Conservation (phyloP, 371 early-diverging fungal genomes). For the Funneliformis caledonium region DNA sequence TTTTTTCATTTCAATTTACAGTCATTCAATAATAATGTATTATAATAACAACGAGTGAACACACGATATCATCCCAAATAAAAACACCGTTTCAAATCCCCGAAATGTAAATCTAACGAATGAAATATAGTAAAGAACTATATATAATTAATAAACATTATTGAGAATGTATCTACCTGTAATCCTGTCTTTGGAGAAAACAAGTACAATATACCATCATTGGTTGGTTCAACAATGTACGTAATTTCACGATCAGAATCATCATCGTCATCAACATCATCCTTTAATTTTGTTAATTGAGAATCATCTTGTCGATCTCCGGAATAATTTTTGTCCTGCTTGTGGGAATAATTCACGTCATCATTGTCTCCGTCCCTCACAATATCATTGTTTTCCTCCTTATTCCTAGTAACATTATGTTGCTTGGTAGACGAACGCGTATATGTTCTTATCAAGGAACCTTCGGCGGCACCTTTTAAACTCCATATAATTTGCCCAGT, state of each 20-base stretch:
- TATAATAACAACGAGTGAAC: too few species aligned
- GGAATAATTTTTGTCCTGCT: background rate
- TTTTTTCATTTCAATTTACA: background rate
- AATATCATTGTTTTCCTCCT: background rate
- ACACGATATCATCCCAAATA: too few species aligned
- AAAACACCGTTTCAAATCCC: too few species aligned
- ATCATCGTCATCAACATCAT: background rate
- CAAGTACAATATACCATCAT: slow-evolving; percentile 74
- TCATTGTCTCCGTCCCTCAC: slow-evolving; percentile 7
- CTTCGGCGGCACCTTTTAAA: slow-evolving; percentile 32
- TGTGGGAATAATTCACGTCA: background rate
- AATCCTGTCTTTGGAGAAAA: slow-evolving; percentile 62
- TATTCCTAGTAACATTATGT: slow-evolving; percentile 12
- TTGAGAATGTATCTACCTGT: slow-evolving; percentile 46
- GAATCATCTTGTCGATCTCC: background rate
- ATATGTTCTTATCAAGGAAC: slow-evolving; percentile 37
- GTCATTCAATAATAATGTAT: too few species aligned
- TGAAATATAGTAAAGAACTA: background rate
- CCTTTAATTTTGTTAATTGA: slow-evolving; percentile 18
- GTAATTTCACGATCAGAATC: slow-evolving; percentile 48
- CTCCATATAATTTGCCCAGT: slow-evolving; percentile 63
- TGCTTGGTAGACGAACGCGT: background rate
- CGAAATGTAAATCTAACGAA: too few species aligned
- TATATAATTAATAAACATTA: background rate
- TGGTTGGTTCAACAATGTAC: slow-evolving; percentile 81